These are phyloP conservation scores for Saccharomyces hybrid DNA, from an alignment of 1,139 yeast species.

Conservation along the genomic window DNA sequence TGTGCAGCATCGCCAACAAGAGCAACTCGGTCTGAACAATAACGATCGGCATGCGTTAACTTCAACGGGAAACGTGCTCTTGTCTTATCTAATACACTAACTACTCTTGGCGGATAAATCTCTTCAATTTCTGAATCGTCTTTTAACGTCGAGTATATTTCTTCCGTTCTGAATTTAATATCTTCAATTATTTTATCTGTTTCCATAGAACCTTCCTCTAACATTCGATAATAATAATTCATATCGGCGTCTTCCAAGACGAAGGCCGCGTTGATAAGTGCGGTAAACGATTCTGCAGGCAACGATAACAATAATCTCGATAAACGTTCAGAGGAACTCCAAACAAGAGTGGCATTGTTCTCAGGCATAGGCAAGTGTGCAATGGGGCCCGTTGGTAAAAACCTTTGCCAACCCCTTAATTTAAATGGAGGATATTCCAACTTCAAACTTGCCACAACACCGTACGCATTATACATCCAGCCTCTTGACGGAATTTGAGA, in stretches of 20 bases:
- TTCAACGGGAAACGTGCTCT: slow-evolving; percentile 87
- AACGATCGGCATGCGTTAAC: slow-evolving; percentile 84
- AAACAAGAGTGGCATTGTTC: slow-evolving; percentile 80
- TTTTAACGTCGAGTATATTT: slow-evolving; percentile 36
- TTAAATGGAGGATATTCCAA: slow-evolving; percentile 66
- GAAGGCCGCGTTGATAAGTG: slow-evolving; percentile 79
- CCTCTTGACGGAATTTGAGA: slow-evolving; percentile 83
- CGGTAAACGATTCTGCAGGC: slow-evolving; percentile 55
- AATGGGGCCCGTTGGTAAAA: slow-evolving; percentile 84
- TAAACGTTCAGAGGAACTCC: slow-evolving; percentile 81
- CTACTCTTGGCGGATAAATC: slow-evolving; percentile 59
- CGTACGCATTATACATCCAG: slow-evolving; percentile 83
- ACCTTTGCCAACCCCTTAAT: slow-evolving; percentile 84
- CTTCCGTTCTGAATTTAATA: slow-evolving; percentile 61
- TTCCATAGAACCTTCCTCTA: slow-evolving; percentile 35
- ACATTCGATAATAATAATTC: slow-evolving; percentile 58
- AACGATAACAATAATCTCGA: slow-evolving; percentile 56
- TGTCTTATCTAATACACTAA: slow-evolving; percentile 50
- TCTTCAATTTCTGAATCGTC: slow-evolving; percentile 44
- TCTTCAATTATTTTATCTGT: slow-evolving; percentile 54
- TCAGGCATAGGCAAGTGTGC: slow-evolving; percentile 86
- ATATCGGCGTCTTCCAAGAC: slow-evolving; percentile 71
- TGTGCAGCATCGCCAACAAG: slow-evolving; percentile 97
- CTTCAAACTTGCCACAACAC: slow-evolving; percentile 82
- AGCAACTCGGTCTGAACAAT: slow-evolving; percentile 77